Percentiles rank a stretch among this genome's conserved stretches.
Evolutionary conservation across 192 early-diverging fungal species (phyloP).

Genomic region (Backusella psychrophila): DNA sequence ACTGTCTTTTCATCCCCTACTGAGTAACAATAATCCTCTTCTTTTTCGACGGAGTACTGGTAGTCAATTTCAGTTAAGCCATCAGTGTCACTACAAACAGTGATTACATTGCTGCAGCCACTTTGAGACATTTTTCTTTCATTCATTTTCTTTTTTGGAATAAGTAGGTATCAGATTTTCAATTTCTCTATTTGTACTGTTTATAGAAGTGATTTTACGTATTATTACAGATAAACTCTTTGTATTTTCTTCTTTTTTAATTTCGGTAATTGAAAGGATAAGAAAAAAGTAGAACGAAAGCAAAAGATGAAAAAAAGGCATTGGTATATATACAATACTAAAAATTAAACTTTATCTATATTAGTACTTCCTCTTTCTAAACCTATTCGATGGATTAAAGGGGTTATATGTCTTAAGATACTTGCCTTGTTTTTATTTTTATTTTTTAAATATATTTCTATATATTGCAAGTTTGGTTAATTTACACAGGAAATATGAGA

Average conservation of each 20-base stretch:
- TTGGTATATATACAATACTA: background rate
- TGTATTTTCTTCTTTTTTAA: background rate
- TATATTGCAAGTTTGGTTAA: background rate
- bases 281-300: background rate
- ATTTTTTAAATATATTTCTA: background rate
- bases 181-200: background rate
- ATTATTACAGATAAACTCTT: background rate
- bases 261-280: background rate
- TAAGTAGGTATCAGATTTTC: background rate
- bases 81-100: background rate
- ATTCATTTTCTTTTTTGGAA: background rate
- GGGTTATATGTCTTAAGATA: background rate
- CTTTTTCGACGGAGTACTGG: background rate
- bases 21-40: background rate
- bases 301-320: background rate
- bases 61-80: background rate
- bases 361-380: background rate
- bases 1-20: background rate
- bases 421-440: background rate
- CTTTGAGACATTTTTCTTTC: background rate
- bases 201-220: background rate
- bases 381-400: background rate
- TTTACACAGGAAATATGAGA: background rate
- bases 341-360: background rate
- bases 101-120: background rate